Conservation (phyloP, 768 basidiomycete species). For the Tulasnella sp. region DNA sequence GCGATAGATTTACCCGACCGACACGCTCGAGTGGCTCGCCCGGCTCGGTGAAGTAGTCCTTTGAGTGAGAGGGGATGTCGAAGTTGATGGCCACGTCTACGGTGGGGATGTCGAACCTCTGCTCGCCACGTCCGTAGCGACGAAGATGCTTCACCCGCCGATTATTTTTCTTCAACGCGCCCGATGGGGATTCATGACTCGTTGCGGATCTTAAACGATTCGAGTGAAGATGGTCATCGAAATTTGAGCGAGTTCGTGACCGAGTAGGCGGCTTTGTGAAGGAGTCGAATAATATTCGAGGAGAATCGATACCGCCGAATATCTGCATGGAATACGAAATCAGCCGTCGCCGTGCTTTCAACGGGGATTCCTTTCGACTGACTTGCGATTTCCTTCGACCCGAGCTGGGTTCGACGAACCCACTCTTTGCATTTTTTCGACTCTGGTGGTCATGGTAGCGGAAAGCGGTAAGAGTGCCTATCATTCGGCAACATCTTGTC, state of each 20-base stretch:
- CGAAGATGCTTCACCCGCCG: slow-evolving; percentile 80
- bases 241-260: slow-evolving; percentile 82
- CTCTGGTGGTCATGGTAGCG: too few relatives aligned
- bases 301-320: slow-evolving; percentile 92
- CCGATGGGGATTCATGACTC: slow-evolving; percentile 87
- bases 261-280: slow-evolving; percentile 87
- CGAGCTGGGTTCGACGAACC: slow-evolving; percentile 89
- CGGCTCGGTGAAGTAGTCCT: slow-evolving; percentile 98
- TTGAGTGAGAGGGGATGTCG: slow-evolving; percentile 94
- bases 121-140: slow-evolving; percentile 96
- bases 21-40: slow-evolving; percentile 94
- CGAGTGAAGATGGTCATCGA: too few relatives aligned
- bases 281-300: slow-evolving; percentile 92
- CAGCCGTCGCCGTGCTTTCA: neutral
- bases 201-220: slow-evolving; percentile 89
- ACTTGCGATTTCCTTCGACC: slow-evolving; percentile 92
- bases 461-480: slow-evolving; percentile 91
- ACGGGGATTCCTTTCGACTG: slow-evolving; percentile 28
- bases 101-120: too few relatives aligned
- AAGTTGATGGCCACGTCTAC: slow-evolving; percentile 97
- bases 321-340: slow-evolving; percentile 65
- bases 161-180: slow-evolving; percentile 92
- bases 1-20: slow-evolving; percentile 92
- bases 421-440: too few relatives aligned
- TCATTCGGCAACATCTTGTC: slow-evolving; percentile 96